Evolutionary conservation across 139 green algal genomes (phyloP), one percentile per base, ranked within the genome.

Genomic region (Auxenochlorella pyrenoidosa): DNA sequence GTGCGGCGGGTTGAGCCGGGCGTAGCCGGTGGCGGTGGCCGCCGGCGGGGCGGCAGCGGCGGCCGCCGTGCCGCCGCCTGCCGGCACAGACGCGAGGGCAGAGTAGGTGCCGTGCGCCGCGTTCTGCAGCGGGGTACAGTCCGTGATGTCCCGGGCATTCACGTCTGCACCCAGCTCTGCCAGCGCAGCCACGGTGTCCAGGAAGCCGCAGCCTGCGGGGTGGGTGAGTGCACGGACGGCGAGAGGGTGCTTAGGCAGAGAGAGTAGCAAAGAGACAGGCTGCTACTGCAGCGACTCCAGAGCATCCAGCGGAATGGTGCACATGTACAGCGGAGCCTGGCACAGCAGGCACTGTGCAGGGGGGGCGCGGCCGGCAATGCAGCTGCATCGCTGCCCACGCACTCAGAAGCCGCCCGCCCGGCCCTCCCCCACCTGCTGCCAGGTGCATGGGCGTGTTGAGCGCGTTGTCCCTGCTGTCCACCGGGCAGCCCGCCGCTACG

Each of bases 91-190:
- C 4, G 93, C 90, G 3, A 95, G 87, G 5, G 93, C 93, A 10
- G 90, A 94, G 84, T 95, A 95, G 36, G 93, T 95, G 68, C 93
- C 93, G 72, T 95, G 93, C 3, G 93, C 93, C 10, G 90, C 91
- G 71, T 95, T 95, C 34, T 95, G 93, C 26, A 95, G 79, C 26
- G 93, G 92, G 21, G 92, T 95, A 86, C 93, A 95, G 30, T 92
- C 75, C 0, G 87, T 94, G 80, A 93, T 83, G 75, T 95, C 93
- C 8, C 83, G 70, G 21, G 88, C 83, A 70, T 95, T 90, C 18
- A 92, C 47, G 63, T 93, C 87, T 2, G 88, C 93, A 0, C 93
- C 93, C 28, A 95, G 88, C 71, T 90, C 83, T 59, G 92, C 86
- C 54, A 95, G 85, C 71, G 66, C 77, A 3, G 87, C 60, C 30